Evolutionary conservation across 2,329 filamentous ascomycete species (phyloP).

Genomic region (Xylariaceae sp.): DNA sequence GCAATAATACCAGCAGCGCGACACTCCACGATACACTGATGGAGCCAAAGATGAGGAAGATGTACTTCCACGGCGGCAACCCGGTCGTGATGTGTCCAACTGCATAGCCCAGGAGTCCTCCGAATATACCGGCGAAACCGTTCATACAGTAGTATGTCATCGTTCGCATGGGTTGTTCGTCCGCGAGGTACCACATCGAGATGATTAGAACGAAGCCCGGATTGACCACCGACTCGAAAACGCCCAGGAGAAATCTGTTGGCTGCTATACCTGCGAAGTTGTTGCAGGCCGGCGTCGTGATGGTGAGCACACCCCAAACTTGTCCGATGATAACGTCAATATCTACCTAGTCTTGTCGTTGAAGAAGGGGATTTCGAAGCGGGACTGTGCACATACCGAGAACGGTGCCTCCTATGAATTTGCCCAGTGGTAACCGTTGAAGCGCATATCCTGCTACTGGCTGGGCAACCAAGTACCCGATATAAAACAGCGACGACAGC

Average conservation of each 20-base stretch:
- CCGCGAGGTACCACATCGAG: constrained; percentile 27
- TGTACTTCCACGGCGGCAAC: constrained; percentile 30
- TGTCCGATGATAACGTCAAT: neutral
- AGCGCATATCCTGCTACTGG: constrained; percentile 28
- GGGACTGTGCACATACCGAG: constrained; percentile 16
- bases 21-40: constrained; percentile 26
- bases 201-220: constrained; percentile 28
- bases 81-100: constrained; percentile 29
- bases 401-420: constrained; percentile 25
- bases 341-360: neutral
- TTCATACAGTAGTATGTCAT: constrained; percentile 29
- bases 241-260: constrained; percentile 28
- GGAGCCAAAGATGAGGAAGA: constrained; percentile 30
- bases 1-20: constrained; percentile 26
- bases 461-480: constrained; percentile 29
- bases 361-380: neutral
- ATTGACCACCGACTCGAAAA: constrained; percentile 29
- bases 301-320: constrained; percentile 30
- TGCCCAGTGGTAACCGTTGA: constrained; percentile 26
- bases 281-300: constrained; percentile 27
- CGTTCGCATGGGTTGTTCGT: constrained; percentile 28
- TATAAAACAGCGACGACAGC: constrained; percentile 35
- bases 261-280: constrained; percentile 28
- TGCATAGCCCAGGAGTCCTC: constrained; percentile 30
- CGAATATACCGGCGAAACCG: constrained; percentile 27